These are phyloP conservation scores for Colletotrichum spinosum DNA, from an alignment of 2,329 filamentous ascomycete genomes.

Conservation along the genomic window DNA sequence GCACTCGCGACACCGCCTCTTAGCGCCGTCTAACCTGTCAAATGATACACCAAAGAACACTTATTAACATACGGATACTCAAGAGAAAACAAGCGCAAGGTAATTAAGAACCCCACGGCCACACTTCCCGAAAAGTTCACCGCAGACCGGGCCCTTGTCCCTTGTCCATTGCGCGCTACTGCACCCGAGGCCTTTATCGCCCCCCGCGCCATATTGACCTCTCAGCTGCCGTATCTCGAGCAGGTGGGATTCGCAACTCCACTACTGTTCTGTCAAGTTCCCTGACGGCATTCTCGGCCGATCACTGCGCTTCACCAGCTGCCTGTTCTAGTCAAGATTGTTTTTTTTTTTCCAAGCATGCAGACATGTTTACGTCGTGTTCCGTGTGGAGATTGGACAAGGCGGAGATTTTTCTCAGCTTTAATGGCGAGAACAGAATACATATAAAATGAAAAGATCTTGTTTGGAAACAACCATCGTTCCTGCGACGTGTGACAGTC, in stretches of 20 bases:
- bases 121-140: conserved; percentile 30
- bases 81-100: conserved; percentile 9
- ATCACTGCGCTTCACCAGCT: conserved; percentile 35
- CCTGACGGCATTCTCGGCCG: conserved; percentile 22
- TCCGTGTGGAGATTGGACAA: conserved; percentile 28
- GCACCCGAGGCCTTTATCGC: conserved; percentile 29
- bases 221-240: conserved; percentile 40
- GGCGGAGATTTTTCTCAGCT: conserved; percentile 9
- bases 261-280: conserved; percentile 13
- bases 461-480: background rate
- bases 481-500: background rate
- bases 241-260: conserved; percentile 40
- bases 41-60: too few species aligned
- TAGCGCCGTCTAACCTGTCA: too few species aligned
- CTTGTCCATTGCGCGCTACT: conserved; percentile 29
- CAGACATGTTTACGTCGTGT: conserved; percentile 28
- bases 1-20: too few species aligned
- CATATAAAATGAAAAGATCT: conserved; percentile 16
- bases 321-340: conserved; percentile 38
- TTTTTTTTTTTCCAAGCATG: background rate
- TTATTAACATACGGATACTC: too few species aligned
- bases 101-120: conserved; percentile 20
- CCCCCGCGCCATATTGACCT: conserved; percentile 39
- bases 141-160: conserved; percentile 6
- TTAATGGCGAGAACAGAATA: conserved; percentile 15